Percentiles rank a stretch among this genome's conserved stretches.
Conservation (phyloP, 2,329 filamentous ascomycete genomes). For the Chrysoporthe austroafricana region DNA sequence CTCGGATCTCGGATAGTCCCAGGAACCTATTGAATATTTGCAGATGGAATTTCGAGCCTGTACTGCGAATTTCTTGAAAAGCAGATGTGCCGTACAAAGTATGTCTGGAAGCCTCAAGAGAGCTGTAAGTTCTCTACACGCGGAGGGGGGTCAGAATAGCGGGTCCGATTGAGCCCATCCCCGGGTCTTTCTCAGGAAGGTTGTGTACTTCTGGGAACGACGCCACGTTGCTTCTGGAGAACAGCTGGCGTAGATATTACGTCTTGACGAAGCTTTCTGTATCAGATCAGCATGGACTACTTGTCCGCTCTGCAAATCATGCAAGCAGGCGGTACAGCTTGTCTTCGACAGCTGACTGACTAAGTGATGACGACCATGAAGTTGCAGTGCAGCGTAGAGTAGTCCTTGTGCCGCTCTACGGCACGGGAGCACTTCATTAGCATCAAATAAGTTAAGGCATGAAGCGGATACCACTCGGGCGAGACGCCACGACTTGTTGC, state of each 20-base stretch:
- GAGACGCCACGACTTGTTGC: neutral
- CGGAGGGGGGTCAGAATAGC: constrained; percentile 8
- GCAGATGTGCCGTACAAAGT: too few relatives aligned
- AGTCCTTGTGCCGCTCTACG: neutral
- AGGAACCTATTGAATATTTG: neutral
- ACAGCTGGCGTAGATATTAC: neutral
- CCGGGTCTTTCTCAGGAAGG: neutral
- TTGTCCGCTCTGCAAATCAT: neutral
- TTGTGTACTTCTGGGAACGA: neutral
- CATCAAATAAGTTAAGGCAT: neutral
- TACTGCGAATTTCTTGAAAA: too few relatives aligned
- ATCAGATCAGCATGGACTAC: neutral
- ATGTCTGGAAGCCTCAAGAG: neutral
- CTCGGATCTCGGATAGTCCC: neutral
- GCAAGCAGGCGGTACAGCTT: neutral
- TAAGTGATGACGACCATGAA: neutral
- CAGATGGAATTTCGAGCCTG: neutral
- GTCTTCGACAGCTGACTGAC: neutral
- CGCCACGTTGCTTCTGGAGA: neutral
- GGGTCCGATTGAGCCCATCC: neutral
- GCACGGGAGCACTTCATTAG: neutral
- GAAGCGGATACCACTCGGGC: neutral
- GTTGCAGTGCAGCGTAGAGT: neutral
- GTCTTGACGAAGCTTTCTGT: neutral
- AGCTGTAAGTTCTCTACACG: constrained; percentile 17